Evolutionary conservation across 176 grass and related monocot genomes (phyloP).

Genomic region (Avena insularis): DNA sequence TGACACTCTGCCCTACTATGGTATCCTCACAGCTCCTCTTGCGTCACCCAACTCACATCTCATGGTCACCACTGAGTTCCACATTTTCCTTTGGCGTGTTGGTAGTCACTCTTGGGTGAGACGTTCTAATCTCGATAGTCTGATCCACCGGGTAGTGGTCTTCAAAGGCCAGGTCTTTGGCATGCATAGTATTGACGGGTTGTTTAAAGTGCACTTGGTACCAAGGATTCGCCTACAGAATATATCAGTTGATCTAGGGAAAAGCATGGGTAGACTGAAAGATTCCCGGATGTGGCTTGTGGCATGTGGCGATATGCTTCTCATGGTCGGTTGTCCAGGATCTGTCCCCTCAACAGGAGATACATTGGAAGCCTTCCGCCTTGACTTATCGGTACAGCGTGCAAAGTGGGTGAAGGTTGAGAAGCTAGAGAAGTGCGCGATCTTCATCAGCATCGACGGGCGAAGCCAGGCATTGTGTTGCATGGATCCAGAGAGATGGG

Average conservation of each 20-base stretch:
- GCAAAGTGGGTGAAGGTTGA: slow-evolving; percentile 14
- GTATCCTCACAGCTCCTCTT: slow-evolving; percentile 1
- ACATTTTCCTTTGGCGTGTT: neutral
- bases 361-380: neutral
- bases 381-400: neutral
- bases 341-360: neutral
- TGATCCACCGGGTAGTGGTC: neutral
- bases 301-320: neutral
- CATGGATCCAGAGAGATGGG: neutral
- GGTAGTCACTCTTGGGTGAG: neutral
- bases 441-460: neutral
- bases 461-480: neutral
- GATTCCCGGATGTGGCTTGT: neutral
- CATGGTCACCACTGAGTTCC: neutral
- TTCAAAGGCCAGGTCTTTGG: slow-evolving; percentile 12
- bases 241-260: neutral
- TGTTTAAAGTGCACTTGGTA: neutral
- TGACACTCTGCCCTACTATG: neutral
- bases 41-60: slow-evolving; percentile 9
- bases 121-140: neutral
- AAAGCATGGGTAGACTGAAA: neutral
- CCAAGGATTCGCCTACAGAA: neutral
- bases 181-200: neutral
- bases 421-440: neutral
- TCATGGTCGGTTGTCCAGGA: neutral